Evolutionary conservation across 2,329 filamentous ascomycete genomes (phyloP).

Genomic region (Botryotinia convoluta): DNA sequence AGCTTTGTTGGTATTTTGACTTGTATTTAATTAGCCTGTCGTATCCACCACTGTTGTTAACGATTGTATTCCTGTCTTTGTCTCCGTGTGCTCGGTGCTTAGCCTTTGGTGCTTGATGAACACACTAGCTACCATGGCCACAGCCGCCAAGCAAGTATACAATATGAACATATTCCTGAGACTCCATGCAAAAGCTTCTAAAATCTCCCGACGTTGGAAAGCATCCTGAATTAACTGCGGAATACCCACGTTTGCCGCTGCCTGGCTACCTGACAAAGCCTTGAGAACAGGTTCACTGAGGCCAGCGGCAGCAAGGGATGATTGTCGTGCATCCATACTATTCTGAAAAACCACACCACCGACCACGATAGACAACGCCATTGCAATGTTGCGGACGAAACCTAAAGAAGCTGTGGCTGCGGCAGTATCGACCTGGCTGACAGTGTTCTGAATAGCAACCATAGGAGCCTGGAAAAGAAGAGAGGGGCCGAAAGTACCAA

Average conservation of each 20-base stretch:
- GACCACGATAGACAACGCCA: slow-evolving; percentile 46
- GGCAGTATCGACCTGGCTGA: slow-evolving; percentile 42
- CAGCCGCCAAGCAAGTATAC: slow-evolving; percentile 25
- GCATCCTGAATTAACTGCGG: slow-evolving; percentile 40
- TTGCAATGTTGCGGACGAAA: slow-evolving; percentile 46
- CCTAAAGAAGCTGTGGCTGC: slow-evolving; percentile 52
- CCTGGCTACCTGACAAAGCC: slow-evolving; percentile 35
- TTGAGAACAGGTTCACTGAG: slow-evolving; percentile 34
- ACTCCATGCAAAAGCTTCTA: slow-evolving; percentile 27
- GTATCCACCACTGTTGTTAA: background rate
- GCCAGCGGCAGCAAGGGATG: slow-evolving; percentile 19
- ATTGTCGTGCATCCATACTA: slow-evolving; percentile 39
- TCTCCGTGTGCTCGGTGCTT: slow-evolving; percentile 51
- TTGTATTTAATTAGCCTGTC: background rate
- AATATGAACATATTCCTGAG: slow-evolving; percentile 34
- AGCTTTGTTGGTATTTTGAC: background rate
- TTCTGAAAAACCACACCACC: slow-evolving; percentile 48
- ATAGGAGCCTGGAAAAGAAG: slow-evolving; percentile 54
- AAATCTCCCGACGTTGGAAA: slow-evolving; percentile 22
- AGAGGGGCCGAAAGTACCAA: slow-evolving; percentile 51
- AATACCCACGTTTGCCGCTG: slow-evolving; percentile 38
- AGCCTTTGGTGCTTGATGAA: slow-evolving; percentile 46
- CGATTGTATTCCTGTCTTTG: slow-evolving; percentile 44
- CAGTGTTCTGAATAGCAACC: slow-evolving; percentile 54
- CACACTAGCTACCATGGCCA: slow-evolving; percentile 41